Evolutionary conservation across 768 basidiomycete genomes (phyloP).

Genomic region (Leccinum subtestaceum): DNA sequence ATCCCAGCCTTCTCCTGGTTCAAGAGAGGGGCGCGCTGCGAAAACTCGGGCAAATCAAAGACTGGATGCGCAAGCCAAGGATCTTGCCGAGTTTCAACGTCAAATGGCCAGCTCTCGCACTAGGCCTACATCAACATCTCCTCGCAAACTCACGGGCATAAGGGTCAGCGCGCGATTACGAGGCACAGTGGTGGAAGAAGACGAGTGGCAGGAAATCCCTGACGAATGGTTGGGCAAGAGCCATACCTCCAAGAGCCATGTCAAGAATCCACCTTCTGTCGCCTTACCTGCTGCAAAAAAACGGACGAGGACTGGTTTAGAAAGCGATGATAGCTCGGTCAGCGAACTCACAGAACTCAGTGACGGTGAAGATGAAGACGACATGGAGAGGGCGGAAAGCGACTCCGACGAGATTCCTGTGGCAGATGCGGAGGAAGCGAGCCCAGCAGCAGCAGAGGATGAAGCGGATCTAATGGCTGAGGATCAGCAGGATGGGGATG

Average conservation of each 20-base stretch:
- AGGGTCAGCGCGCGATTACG: slow-evolving; percentile 66
- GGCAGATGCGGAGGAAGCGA: slow-evolving; percentile 3
- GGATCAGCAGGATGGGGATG: slow-evolving; percentile 3
- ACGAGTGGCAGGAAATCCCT: slow-evolving; percentile 78
- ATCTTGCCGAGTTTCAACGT: slow-evolving; percentile 60
- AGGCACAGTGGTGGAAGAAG: slow-evolving; percentile 48
- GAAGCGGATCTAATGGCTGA: slow-evolving; percentile 1
- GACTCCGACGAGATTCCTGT: background rate
- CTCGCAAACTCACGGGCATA: slow-evolving; percentile 48
- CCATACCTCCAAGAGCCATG: slow-evolving; percentile 17
- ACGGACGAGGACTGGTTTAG: slow-evolving; percentile 50
- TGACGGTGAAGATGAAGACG: slow-evolving; percentile 40
- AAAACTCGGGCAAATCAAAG: slow-evolving; percentile 70
- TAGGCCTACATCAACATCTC: slow-evolving; percentile 12
- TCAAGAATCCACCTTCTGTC: slow-evolving; percentile 10
- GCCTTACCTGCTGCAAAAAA: slow-evolving; percentile 11
- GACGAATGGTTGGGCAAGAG: slow-evolving; percentile 56
- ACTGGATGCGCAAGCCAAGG: slow-evolving; percentile 65
- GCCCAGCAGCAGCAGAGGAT: background rate
- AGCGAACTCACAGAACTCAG: slow-evolving; percentile 78
- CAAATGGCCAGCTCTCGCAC: slow-evolving; percentile 32
- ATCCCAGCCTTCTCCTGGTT: slow-evolving; percentile 24
- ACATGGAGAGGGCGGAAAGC: slow-evolving; percentile 20
- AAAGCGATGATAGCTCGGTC: slow-evolving; percentile 57
- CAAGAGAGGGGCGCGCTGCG: slow-evolving; percentile 57